These are phyloP conservation scores for Diaporthe longicolla DNA, from an alignment of 2,329 filamentous ascomycete species.

Conservation along the genomic window DNA sequence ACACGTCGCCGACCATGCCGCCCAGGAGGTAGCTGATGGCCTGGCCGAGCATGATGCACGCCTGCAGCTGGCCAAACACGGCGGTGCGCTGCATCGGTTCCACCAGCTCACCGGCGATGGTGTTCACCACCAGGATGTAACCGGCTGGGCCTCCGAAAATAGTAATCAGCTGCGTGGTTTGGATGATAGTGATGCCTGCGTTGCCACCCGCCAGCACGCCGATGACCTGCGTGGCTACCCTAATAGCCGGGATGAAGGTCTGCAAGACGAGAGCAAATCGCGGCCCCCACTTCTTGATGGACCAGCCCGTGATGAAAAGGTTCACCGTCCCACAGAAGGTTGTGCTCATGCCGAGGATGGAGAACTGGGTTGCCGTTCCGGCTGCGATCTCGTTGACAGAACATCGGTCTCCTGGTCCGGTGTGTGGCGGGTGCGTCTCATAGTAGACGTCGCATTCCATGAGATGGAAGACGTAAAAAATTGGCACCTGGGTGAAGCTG, in stretches of 20 bases:
- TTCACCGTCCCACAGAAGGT: conserved; percentile 75
- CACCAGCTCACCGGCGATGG: conserved; percentile 76
- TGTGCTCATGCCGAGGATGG: conserved; percentile 76
- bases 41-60: conserved; percentile 76
- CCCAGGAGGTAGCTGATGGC: conserved; percentile 75
- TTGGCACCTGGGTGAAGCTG: conserved; percentile 44
- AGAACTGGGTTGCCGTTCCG: conserved; percentile 73
- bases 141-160: conserved; percentile 78
- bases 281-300: conserved; percentile 76
- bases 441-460: conserved; percentile 83
- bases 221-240: conserved; percentile 74
- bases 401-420: conserved; percentile 68
- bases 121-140: conserved; percentile 78
- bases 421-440: conserved; percentile 65
- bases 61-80: conserved; percentile 76
- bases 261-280: conserved; percentile 74
- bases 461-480: conserved; percentile 76
- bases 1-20: conserved; percentile 74
- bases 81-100: conserved; percentile 72
- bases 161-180: conserved; percentile 76
- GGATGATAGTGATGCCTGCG: conserved; percentile 76
- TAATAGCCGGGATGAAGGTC: conserved; percentile 74
- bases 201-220: conserved; percentile 74
- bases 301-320: conserved; percentile 76
- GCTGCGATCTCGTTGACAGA: conserved; percentile 73